Conservation (phyloP, 1,284 basidiomycete species). For the Leccinum pseudoinsigne region DNA sequence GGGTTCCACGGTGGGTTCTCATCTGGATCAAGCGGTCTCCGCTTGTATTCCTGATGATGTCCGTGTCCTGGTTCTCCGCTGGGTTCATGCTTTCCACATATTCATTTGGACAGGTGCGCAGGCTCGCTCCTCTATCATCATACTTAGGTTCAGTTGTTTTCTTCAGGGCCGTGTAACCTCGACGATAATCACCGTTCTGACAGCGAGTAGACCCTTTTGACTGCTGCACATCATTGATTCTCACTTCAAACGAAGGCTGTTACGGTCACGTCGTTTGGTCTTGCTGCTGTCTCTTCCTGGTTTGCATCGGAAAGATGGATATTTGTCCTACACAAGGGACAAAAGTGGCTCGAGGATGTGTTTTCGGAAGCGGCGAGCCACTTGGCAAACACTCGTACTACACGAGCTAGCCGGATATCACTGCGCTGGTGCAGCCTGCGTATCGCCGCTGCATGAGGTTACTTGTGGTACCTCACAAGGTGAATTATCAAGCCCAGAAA, state of each 20-base stretch:
- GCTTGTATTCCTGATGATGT: constrained; percentile 55
- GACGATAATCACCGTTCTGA: constrained; percentile 71
- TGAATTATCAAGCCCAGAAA: constrained; percentile 32
- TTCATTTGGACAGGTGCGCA: constrained; percentile 46
- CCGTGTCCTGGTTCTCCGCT: constrained; percentile 57
- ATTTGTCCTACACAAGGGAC: too few species aligned
- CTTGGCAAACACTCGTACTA: too few species aligned
- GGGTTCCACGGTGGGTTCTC: constrained; percentile 51
- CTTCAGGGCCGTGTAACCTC: constrained; percentile 56
- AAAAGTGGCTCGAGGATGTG: too few species aligned
- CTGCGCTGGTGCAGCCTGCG: constrained; percentile 28
- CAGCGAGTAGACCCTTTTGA: constrained; percentile 38
- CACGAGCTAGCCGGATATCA: constrained; percentile 15
- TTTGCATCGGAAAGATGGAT: too few species aligned
- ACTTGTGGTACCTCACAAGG: constrained; percentile 23
- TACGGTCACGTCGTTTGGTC: too few species aligned
- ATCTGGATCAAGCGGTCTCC: constrained; percentile 63
- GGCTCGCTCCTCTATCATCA: constrained; percentile 23
- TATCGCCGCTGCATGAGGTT: constrained; percentile 24
- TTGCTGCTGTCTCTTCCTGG: too few species aligned
- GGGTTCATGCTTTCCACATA: constrained; percentile 56
- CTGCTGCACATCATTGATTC: neutral
- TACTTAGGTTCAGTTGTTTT: constrained; percentile 15
- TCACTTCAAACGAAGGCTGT: constrained; percentile 22
- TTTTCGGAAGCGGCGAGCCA: too few species aligned